Evolutionary conservation across 2,329 filamentous ascomycete genomes (phyloP), one percentile per base, ranked within the genome.

Genomic region (Ophiostoma tasmaniense): DNA sequence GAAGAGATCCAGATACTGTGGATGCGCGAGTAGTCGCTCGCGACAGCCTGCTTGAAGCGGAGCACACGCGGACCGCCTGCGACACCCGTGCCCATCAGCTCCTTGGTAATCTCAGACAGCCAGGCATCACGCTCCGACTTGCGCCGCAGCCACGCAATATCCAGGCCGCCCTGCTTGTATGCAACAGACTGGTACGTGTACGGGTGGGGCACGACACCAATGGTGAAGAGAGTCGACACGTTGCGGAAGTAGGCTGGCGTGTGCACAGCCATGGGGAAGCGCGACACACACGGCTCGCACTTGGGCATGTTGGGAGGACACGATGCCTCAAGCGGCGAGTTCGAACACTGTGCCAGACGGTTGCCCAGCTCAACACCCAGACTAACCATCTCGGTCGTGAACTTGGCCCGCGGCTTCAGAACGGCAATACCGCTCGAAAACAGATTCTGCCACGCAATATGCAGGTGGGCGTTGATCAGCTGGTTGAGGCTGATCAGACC

Each of bases 141-240:
- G 70, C 88, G 84, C 64, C 89, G 85, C 71, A 93, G 85, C 81
- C 87, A 90, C 8, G 81, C 78, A 1, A 89, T 79, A 65, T 89
- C 89, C 66, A 91, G 80, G 1, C 83, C 80, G 2, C 87, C 82
- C 55, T 85, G 83, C 70, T 87, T 84, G 72, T 87, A 84, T 70
- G 87, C 83, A 22, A 98, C 81, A 14, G 87, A 85, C 68, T 88
- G 85, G 59, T 92, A 83, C 1, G 93, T 97, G 81, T 93, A 96
- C 0, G 95, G 95, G 76, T 99, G 95, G 0, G 94, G 94, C 14
- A 98, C 89, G 0, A 89, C 91, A 70, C 90, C 93, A 72, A 99
- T 91, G 2, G 90, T 92, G 80, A 93, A 98, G 20, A 90, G 76
- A 1, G 82, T 83, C 17, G 89, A 88, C 4, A 84, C 84, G 77